Base-by-base conservation (phyloP, 441 rosid genomes). In the Sinapis alba region DNA sequence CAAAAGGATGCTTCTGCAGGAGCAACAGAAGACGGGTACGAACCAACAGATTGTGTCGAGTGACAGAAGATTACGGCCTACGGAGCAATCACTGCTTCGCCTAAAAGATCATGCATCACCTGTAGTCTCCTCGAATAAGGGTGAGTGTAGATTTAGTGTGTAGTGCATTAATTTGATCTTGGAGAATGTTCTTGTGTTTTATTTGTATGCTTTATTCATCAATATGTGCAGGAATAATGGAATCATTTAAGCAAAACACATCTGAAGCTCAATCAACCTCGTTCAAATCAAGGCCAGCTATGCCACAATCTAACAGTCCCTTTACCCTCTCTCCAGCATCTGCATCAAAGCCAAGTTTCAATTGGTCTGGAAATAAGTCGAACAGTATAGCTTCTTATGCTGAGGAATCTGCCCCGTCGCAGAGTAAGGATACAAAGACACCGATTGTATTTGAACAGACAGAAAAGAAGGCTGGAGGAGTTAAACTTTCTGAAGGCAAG, bases 1-100 rank as follows among this genome's bases (percentile, higher is more conserved):
- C 41, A 93, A 89, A 84, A 87, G 99, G 87, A 85, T 93, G 72
- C 83, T 88, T 83, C 79, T 90, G 82, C 88, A 82, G 80, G 91
- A 89, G 74, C 79, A 69, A 70, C 84, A 76, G 77, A 90, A 83
- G 72, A 78, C 75, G 45, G 77, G 76, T 84, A 67, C 63, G 27
- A 75, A 73, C 62, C 87, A 80, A 78, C 84, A 84, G 41, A 77
- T 80, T 38, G 53, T 72, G 59, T 63, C 58, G 58, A 79, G 71
- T 68, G 86, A 83, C 75, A 80, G 84, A 76, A 80, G 84, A 76
- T 84, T 75, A 51, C 62, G 80, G 45, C 34, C 77, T 61, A 71
- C 78, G 16, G 85, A 84, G 67, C 72, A 79, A 19, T 73, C 79
- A 53, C 60, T 81, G 76, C 68, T 73, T 80, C 79, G 73, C 45